Evolutionary conservation across 2,329 filamentous ascomycete species (phyloP).

Genomic region (Ceratocystis ficicola): DNA sequence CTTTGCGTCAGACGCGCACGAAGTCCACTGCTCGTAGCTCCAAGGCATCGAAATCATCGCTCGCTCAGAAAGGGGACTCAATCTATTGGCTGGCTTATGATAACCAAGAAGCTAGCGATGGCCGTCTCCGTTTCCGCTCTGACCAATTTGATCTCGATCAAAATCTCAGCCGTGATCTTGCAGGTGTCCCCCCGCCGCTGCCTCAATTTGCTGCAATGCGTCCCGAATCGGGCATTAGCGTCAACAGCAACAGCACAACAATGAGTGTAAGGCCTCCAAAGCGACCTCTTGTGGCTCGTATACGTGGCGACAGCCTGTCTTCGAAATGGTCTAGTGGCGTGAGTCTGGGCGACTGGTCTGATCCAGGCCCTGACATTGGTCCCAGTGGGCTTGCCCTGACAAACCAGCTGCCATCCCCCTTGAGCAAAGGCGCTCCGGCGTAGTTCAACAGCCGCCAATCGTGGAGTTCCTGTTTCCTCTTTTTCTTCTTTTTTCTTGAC

Average conservation of each 20-base stretch:
- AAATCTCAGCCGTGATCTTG: background rate
- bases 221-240: slow-evolving; percentile 25
- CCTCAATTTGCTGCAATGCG: slow-evolving; percentile 24
- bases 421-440: background rate
- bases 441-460: background rate
- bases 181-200: slow-evolving; percentile 22
- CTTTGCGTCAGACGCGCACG: slow-evolving; percentile 39
- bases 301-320: slow-evolving; percentile 31
- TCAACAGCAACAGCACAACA: slow-evolving; percentile 29
- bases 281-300: slow-evolving; percentile 29
- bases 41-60: slow-evolving; percentile 25
- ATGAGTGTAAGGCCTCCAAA: slow-evolving; percentile 31
- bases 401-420: background rate
- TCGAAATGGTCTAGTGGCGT: slow-evolving; percentile 39
- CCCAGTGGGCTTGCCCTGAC: slow-evolving; percentile 26
- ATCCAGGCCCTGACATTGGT: slow-evolving; percentile 44
- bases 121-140: slow-evolving; percentile 47
- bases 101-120: slow-evolving; percentile 34
- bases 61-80: slow-evolving; percentile 29
- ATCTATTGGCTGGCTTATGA: slow-evolving; percentile 33
- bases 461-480: background rate
- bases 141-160: slow-evolving; percentile 53
- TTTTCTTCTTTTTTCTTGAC: background rate
- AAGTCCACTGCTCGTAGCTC: slow-evolving; percentile 29
- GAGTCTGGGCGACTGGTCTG: slow-evolving; percentile 37